These are phyloP conservation scores for Berkeleyomyces rouxiae DNA, from an alignment of 2,329 filamentous ascomycete genomes.

Conservation along the genomic window DNA sequence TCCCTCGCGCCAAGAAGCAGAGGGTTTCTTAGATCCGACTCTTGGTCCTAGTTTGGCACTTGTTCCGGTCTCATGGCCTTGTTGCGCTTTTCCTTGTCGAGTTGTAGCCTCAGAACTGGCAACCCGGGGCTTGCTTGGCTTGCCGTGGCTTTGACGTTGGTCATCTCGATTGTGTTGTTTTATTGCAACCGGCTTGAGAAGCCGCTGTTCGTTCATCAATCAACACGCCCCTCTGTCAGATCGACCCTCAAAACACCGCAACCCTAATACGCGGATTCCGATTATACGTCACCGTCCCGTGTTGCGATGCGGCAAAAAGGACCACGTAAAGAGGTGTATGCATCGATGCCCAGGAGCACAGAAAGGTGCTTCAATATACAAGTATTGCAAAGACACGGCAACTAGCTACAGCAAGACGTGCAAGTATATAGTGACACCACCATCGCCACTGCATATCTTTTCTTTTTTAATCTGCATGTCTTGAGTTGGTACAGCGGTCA, in stretches of 20 bases:
- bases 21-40: background rate
- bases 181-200: background rate
- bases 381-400: no score
- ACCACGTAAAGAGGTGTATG: no score
- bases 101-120: no score
- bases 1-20: background rate
- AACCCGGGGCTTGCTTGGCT: background rate
- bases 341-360: no score
- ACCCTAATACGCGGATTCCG: no score
- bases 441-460: no score
- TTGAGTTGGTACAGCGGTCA: constrained; percentile 1
- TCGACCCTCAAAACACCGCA: no score
- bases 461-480: background rate
- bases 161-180: background rate
- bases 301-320: no score
- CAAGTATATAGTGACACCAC: no score
- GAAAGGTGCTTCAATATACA: no score
- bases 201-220: background rate
- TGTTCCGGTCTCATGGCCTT: background rate
- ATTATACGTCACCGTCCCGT: no score
- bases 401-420: no score
- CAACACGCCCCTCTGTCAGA: background rate
- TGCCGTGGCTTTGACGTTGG: background rate
- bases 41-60: background rate
- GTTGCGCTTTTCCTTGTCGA: background rate